These are phyloP conservation scores for Akanthomyces uredinophilus DNA, from an alignment of 2,329 filamentous ascomycete genomes.

Conservation along the genomic window DNA sequence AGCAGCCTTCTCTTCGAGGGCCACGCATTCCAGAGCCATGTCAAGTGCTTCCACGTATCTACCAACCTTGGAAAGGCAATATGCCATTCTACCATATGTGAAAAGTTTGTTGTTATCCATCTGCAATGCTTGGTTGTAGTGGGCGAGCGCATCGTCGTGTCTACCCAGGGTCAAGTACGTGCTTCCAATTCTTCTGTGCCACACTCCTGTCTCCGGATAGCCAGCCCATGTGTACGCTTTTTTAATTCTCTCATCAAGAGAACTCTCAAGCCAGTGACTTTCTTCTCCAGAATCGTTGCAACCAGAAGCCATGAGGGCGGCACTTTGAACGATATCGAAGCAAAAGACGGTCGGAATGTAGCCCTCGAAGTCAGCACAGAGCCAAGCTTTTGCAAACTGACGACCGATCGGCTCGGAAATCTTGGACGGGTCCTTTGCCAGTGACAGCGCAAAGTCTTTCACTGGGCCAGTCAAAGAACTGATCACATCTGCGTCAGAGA, in stretches of 20 bases:
- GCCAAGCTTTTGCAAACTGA: constrained; percentile 35
- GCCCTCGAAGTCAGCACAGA: constrained; percentile 28
- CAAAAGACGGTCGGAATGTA: constrained; percentile 38
- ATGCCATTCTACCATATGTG: constrained; percentile 36
- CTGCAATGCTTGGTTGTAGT: constrained; percentile 33
- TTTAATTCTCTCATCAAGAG: constrained; percentile 29
- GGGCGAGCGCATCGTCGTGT: constrained; percentile 29
- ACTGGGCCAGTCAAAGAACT: constrained; percentile 15
- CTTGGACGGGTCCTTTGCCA: constrained; percentile 22
- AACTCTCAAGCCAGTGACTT: constrained; percentile 32
- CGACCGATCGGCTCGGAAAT: constrained; percentile 35
- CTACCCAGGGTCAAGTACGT: constrained; percentile 34
- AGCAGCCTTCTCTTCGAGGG: constrained; percentile 29
- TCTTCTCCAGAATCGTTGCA: constrained; percentile 33
- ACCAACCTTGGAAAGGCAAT: constrained; percentile 33
- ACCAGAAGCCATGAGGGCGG: constrained; percentile 35
- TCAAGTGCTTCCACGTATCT: constrained; percentile 32
- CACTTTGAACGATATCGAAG: constrained; percentile 39
- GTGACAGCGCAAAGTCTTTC: constrained; percentile 27
- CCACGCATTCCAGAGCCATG: constrained; percentile 33
- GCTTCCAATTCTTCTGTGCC: constrained; percentile 35
- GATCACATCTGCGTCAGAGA: constrained; percentile 22
- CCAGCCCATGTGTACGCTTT: constrained; percentile 34
- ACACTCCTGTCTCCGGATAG: constrained; percentile 31
- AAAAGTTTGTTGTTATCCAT: constrained; percentile 35